Percentiles rank a stretch among this genome's conserved stretches.
These are phyloP conservation scores for Pseudozyma sp. DNA, from an alignment of 1,284 basidiomycete genomes.

Conservation along the genomic window DNA sequence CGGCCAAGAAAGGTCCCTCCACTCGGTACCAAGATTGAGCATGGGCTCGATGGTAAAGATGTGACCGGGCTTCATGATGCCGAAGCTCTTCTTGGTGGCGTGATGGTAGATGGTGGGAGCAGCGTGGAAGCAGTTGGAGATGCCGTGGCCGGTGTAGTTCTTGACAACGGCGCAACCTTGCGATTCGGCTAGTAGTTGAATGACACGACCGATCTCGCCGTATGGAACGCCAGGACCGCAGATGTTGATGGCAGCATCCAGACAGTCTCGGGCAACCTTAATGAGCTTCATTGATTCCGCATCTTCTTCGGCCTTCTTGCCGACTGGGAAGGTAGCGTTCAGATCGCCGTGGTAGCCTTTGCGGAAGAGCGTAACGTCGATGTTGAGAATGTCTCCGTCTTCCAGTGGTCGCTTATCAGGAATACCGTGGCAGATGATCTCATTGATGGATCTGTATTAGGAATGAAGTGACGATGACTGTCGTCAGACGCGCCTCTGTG, in stretches of 20 bases:
- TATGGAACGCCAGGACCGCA: conserved; percentile 83
- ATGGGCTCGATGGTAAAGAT: conserved; percentile 68
- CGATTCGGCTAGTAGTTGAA: conserved; percentile 73
- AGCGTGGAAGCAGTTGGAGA: conserved; percentile 84
- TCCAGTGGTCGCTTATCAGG: conserved; percentile 62
- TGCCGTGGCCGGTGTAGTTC: conserved; percentile 86
- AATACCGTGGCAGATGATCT: conserved; percentile 91
- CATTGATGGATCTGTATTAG: conserved; percentile 79
- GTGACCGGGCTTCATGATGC: conserved; percentile 66
- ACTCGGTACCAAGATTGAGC: conserved; percentile 62
- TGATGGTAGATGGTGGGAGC: conserved; percentile 86
- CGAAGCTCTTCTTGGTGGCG: conserved; percentile 66
- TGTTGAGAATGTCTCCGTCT: conserved; percentile 56
- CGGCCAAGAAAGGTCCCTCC: conserved; percentile 65
- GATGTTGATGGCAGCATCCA: conserved; percentile 78
- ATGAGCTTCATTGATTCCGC: conserved; percentile 61
- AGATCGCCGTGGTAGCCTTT: conserved; percentile 68
- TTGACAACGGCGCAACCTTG: conserved; percentile 77
- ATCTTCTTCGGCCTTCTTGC: conserved; percentile 57
- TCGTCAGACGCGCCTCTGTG: too few species aligned
- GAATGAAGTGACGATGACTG: background rate
- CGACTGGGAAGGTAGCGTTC: conserved; percentile 66
- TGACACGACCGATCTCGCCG: conserved; percentile 80
- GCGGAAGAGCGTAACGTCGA: conserved; percentile 75
- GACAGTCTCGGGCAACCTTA: conserved; percentile 72